phyloP scores from a whole-genome alignment of 2,329 filamentous ascomycete species.

The Xylogone sp. region DNA sequence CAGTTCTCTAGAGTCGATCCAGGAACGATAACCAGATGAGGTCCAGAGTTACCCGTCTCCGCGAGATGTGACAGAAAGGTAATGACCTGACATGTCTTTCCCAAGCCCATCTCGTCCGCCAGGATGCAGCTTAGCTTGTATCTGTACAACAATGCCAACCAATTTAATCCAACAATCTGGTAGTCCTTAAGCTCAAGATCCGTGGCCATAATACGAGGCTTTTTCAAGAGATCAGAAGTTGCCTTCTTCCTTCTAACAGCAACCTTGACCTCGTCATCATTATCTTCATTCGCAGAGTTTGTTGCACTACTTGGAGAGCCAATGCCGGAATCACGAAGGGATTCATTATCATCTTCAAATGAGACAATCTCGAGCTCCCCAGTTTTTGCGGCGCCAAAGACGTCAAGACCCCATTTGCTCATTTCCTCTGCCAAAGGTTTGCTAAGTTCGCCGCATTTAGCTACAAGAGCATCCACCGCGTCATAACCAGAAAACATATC shows the following conservation, averaged over 20 bases:
- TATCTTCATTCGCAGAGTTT: constrained; percentile 22
- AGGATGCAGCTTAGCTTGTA: constrained; percentile 83
- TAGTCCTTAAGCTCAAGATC: constrained; percentile 84
- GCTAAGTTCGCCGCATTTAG: constrained; percentile 69
- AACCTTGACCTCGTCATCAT: constrained; percentile 34
- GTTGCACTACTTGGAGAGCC: constrained; percentile 53
- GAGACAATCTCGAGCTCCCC: constrained; percentile 59
- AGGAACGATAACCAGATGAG: constrained; percentile 83
- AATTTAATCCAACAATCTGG: constrained; percentile 91
- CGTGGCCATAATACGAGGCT: constrained; percentile 75
- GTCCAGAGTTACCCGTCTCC: constrained; percentile 64
- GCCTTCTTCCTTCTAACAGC: constrained; percentile 15
- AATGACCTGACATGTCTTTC: constrained; percentile 97
- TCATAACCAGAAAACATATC: constrained; percentile 78
- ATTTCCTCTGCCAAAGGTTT: constrained; percentile 62
- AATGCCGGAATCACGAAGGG: constrained; percentile 61
- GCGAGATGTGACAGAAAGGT: constrained; percentile 82
- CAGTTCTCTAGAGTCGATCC: constrained; percentile 95
- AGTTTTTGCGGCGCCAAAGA: constrained; percentile 54
- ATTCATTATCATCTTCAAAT: constrained; percentile 27
- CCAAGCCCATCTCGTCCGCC: constrained; percentile 94
- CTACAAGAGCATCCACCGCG: constrained; percentile 78
- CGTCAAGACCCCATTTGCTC: constrained; percentile 64
- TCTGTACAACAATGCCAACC: constrained; percentile 81
- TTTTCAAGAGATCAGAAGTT: constrained; percentile 28